Conservation (phyloP, 2,329 filamentous ascomycete genomes). For the Lecanoromycetidae sp. region DNA sequence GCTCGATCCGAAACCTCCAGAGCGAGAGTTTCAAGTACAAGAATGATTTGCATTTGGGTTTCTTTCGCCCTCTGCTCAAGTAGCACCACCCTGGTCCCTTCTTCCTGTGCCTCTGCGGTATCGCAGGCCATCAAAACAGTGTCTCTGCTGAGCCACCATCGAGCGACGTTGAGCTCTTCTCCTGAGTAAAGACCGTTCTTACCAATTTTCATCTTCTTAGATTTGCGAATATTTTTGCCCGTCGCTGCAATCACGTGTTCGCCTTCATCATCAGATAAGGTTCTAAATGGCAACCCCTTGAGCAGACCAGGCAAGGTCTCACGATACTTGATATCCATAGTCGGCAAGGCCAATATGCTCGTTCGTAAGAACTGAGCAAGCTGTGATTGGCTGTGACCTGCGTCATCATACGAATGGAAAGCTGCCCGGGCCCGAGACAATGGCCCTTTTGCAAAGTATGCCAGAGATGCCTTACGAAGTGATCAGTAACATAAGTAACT, state of each 20-base stretch:
- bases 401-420: conserved; percentile 18
- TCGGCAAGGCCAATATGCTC: conserved; percentile 16
- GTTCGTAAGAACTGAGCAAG: conserved; percentile 17
- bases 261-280: conserved; percentile 28
- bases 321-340: conserved; percentile 18
- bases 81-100: conserved; percentile 30
- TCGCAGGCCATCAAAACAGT: conserved; percentile 21
- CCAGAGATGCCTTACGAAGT: conserved; percentile 22
- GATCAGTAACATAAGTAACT: not conserved
- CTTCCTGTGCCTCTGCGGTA: conserved; percentile 24
- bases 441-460: conserved; percentile 41
- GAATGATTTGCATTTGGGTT: conserved; percentile 38
- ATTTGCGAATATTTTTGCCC: conserved; percentile 23
- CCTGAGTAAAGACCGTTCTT: conserved; percentile 36
- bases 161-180: conserved; percentile 32
- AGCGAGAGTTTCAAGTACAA: conserved; percentile 36
- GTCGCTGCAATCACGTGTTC: conserved; percentile 20
- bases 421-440: conserved; percentile 32
- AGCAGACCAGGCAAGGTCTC: conserved; percentile 20
- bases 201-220: conserved; percentile 32
- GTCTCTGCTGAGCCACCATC: conserved; percentile 35
- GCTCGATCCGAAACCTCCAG: conserved; percentile 6
- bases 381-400: conserved; percentile 22
- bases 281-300: conserved; percentile 25
- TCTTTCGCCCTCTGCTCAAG: conserved; percentile 36